These are phyloP conservation scores for Vanrija sp. DNA, from an alignment of 1,284 basidiomycete species.

Conservation along the genomic window DNA sequence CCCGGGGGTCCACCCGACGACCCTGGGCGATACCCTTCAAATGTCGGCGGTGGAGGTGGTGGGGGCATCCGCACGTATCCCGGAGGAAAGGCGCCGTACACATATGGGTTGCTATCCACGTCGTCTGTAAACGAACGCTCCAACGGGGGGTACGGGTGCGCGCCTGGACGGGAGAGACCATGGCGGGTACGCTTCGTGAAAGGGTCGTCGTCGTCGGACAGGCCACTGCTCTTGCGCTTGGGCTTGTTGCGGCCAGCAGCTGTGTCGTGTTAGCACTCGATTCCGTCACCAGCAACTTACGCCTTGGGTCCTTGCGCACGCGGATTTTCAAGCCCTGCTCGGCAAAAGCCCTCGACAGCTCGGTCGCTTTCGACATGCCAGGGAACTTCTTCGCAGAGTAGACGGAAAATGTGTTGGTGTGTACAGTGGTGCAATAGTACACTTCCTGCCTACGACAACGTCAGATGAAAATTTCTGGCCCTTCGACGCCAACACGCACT, in stretches of 20 bases:
- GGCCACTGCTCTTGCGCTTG: constrained; percentile 16
- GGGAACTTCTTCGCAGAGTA: constrained; percentile 94
- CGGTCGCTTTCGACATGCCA: constrained; percentile 80
- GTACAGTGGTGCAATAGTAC: constrained; percentile 81
- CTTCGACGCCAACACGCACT: constrained; percentile 55
- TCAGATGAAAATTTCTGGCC: neutral
- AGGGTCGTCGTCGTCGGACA: constrained; percentile 17
- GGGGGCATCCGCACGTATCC: constrained; percentile 10
- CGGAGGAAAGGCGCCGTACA: constrained; percentile 5
- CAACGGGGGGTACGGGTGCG: constrained; percentile 8
- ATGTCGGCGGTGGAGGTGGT: constrained; percentile 8
- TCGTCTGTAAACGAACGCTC: too few relatives aligned
- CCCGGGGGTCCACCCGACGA: constrained; percentile 8
- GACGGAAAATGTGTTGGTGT: constrained; percentile 75
- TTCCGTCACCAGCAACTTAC: constrained; percentile 31
- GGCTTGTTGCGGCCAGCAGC: constrained; percentile 14
- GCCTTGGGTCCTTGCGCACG: constrained; percentile 69
- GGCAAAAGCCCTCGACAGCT: constrained; percentile 78
- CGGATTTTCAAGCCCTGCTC: constrained; percentile 91
- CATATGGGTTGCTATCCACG: constrained; percentile 9
- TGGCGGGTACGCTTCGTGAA: constrained; percentile 9
- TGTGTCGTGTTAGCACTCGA: constrained; percentile 15
- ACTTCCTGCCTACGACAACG: constrained; percentile 61
- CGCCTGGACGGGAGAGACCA: constrained; percentile 4
- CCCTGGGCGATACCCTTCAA: constrained; percentile 13